Evolutionary conservation across 2,329 filamentous ascomycete genomes (phyloP).

Genomic region (Orbilia ellipsospora): DNA sequence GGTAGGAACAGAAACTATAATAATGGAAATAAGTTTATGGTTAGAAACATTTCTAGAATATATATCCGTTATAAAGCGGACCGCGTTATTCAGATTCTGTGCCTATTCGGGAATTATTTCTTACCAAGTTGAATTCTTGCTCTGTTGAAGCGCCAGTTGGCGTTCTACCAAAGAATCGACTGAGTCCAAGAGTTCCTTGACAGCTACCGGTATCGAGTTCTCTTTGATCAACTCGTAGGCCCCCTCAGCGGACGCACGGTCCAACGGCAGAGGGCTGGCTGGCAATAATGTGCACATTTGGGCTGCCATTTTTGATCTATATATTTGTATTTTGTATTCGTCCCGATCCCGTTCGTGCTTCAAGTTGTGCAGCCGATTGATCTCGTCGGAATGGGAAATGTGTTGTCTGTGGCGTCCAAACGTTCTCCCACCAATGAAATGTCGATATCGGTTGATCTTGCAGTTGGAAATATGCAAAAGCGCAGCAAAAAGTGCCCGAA

Average conservation of each 20-base stretch:
- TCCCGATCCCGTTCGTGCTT: neutral
- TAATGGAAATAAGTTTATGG: neutral
- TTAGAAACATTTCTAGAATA: neutral
- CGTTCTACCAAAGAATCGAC: constrained; percentile 44
- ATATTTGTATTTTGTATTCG: constrained; percentile 11
- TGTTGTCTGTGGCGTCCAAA: constrained; percentile 31
- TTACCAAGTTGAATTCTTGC: constrained; percentile 42
- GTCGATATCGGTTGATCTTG: too few species aligned
- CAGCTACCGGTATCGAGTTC: constrained; percentile 37
- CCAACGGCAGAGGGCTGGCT: constrained; percentile 42
- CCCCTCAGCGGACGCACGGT: constrained; percentile 45
- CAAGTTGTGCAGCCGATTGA: too few species aligned
- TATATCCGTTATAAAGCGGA: too few species aligned
- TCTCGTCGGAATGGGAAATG: constrained; percentile 8
- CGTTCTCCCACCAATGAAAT: neutral
- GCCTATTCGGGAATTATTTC: neutral
- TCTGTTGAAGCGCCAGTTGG: constrained; percentile 41
- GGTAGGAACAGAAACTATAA: constrained; percentile 46
- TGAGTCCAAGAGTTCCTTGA: constrained; percentile 48
- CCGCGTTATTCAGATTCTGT: neutral
- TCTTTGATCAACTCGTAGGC: constrained; percentile 54
- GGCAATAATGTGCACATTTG: constrained; percentile 50
- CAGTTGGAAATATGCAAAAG: neutral
- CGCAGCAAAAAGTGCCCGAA: too few species aligned
- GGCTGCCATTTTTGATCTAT: constrained; percentile 40